Base-by-base conservation (phyloP, 306 rosid species). In the Vigna nakashimae region DNA sequence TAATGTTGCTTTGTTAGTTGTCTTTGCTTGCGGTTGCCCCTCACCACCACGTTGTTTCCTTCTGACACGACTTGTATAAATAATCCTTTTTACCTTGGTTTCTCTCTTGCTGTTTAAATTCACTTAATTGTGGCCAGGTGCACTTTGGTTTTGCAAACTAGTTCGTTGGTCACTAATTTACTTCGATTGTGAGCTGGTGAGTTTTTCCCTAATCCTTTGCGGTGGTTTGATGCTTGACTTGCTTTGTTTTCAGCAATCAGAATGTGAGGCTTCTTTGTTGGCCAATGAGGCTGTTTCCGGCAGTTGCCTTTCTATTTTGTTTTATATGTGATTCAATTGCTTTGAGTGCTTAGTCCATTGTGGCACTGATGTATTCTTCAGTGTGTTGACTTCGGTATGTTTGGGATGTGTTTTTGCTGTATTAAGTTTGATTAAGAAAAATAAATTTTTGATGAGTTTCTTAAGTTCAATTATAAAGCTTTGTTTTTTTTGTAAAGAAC, bases 161-260 rank as follows among this genome's bases (percentile, higher is more conserved):
- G 73, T 77, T 81, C 50, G 40, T 80, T 65, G 82, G 91, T 86
- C 85, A 86, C 77, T 34, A 5, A 4, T 74, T 79, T 74, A 82
- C 79, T 79, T 78, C 49, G 68, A 79, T 74, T 88, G 16, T 56
- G 69, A 77, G 24, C 78, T 80, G 93, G 97, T 94, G 80, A 88
- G 96, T 87, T 58, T 80, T 79, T 78, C 76, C 17, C 40, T 67
- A 78, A 26, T 72, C 69, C 48, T 74, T 8, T 6, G 56, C 8
- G 34, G 56, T 43, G 28, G 38, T 71, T 76, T 70, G 30, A 34
- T 69, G 57, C 42, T 22, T 79, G 3, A 6, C 38, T 46, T 74
- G 20, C 13, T 62, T 79, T 36, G 34, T 69, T 82, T 65, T 75
- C 49, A n/a, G 45, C 32, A 13, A 0, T 16, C 22, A n/a, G 14